Evolutionary conservation across 2,329 filamentous ascomycete genomes (phyloP).

Genomic region (Trichoderma koningiopsis): DNA sequence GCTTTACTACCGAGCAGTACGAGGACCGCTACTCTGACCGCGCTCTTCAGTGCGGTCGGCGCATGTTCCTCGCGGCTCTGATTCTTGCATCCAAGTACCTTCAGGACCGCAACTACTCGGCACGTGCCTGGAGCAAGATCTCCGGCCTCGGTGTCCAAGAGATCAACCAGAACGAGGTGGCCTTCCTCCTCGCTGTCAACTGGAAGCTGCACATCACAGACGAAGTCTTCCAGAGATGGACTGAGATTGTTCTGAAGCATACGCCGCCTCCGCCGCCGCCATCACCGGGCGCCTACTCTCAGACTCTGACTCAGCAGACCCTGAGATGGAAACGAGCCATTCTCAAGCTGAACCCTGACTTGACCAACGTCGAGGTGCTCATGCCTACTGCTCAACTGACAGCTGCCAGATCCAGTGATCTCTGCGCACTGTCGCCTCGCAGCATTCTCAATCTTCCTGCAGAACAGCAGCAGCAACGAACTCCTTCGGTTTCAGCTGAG

Average conservation of each 20-base stretch:
- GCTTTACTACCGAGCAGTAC: conserved; percentile 85
- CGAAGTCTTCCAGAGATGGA: conserved; percentile 87
- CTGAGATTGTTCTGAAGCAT: conserved; percentile 84
- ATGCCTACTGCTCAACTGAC: conserved; percentile 40
- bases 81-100: conserved; percentile 98
- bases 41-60: conserved; percentile 89
- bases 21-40: conserved; percentile 71
- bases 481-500: conserved; percentile 44
- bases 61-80: conserved; percentile 94
- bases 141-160: conserved; percentile 91
- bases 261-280: conserved; percentile 69
- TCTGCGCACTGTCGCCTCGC: conserved; percentile 44
- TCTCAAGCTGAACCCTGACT: conserved; percentile 56
- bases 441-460: conserved; percentile 48
- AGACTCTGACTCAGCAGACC: conserved; percentile 49
- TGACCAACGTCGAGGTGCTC: conserved; percentile 62
- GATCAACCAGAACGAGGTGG: conserved; percentile 96
- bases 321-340: conserved; percentile 62
- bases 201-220: conserved; percentile 96
- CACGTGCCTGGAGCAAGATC: conserved; percentile 98
- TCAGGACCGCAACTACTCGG: conserved; percentile 96
- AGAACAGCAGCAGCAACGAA: conserved; percentile 38
- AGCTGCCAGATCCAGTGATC: conserved; percentile 37
- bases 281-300: conserved; percentile 52
- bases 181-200: conserved; percentile 84